Evolutionary conservation across 441 rosid species (phyloP), one percentile per base, ranked within the genome.

Genomic region (Bocquillonia castaneifolia): DNA sequence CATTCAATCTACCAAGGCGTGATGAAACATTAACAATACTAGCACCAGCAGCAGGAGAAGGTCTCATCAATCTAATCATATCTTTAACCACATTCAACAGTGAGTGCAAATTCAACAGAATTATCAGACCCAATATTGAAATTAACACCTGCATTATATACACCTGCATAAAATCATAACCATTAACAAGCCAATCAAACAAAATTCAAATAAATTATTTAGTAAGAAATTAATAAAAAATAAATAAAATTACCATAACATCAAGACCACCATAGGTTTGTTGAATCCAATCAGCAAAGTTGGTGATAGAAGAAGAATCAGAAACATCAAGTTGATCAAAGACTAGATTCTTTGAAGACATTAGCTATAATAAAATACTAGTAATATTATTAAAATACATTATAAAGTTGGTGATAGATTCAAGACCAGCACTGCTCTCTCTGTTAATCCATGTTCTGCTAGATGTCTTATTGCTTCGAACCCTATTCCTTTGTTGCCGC

Each of bases 91-190:
- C 77, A 70, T 79, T 84, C 52, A 52, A 90, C 95, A 52, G 62
- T 84, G 66, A 76, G 73, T 0, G 99, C 85, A 65, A 57, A 75
- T 70, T 87, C 90, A 68, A 91, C 88, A 1, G 96, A 90, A 78
- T 94, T 94, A 37, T 80, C 90, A 15, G 87, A 73, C 42, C 92
- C 96, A 10, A 81, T 50, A 72, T 91, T 94, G 80, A 74, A 84
- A 82, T 90, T 94, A 37, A 91, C 94, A 77, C 96, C 99, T 12
- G 97, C 99, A 76, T 94, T n/a, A n/a, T 94, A 68, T 94, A 91
- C 55, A 94, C 88, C 99, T 94, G 85, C 71, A 85, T 51, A 71
- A 64, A 28, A 42, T 29, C 59, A 69, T 1, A 48, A 48, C 1
- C 17, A 47, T 31, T 47, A 64, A 5, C 23, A 37, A 69, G 67